These are phyloP conservation scores for Chlorella sp. DNA, from an alignment of 139 green algal genomes.

Conservation along the genomic window DNA sequence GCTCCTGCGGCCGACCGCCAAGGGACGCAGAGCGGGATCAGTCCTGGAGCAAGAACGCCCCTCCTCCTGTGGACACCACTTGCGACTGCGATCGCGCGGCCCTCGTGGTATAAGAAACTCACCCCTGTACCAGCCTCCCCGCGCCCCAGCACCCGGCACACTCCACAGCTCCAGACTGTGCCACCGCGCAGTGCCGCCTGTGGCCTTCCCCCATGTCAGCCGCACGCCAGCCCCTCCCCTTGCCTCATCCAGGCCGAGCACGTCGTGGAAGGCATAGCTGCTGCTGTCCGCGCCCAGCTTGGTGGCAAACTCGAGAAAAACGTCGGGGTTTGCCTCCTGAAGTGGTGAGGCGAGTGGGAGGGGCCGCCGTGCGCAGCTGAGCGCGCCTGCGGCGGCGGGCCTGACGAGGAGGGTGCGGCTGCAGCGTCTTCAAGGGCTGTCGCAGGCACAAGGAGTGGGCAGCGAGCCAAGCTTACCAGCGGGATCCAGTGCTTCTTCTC, in stretches of 20 bases:
- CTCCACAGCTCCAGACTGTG: not conserved
- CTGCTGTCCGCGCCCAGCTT: slow-evolving; percentile 64
- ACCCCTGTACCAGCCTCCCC: not conserved
- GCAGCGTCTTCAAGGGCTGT: not conserved
- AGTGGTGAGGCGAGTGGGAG: too few relatives aligned
- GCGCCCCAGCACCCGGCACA: not conserved
- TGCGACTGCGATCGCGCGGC: not conserved
- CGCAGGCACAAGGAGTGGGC: too few relatives aligned
- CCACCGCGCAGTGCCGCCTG: too few relatives aligned
- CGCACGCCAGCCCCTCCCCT: not conserved
- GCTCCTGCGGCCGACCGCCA: slow-evolving; percentile 56
- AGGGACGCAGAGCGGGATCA: not conserved
- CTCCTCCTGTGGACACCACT: not conserved
- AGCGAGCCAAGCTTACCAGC: too few relatives aligned
- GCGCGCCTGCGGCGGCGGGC: not conserved
- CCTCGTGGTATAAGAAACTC: not conserved
- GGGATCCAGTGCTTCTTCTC: slow-evolving; percentile 26
- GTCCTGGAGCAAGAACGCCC: not conserved
- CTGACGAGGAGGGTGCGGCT: too few relatives aligned
- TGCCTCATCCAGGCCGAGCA: slow-evolving; percentile 81
- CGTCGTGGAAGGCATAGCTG: slow-evolving; percentile 69
- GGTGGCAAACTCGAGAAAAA: slow-evolving; percentile 75
- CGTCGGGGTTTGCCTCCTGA: slow-evolving; percentile 89
- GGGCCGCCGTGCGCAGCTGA: too few relatives aligned
- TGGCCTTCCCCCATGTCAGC: not conserved